phyloP scores from a whole-genome alignment of 352 stramenopile species.

The Aphanomyces stellatus region DNA sequence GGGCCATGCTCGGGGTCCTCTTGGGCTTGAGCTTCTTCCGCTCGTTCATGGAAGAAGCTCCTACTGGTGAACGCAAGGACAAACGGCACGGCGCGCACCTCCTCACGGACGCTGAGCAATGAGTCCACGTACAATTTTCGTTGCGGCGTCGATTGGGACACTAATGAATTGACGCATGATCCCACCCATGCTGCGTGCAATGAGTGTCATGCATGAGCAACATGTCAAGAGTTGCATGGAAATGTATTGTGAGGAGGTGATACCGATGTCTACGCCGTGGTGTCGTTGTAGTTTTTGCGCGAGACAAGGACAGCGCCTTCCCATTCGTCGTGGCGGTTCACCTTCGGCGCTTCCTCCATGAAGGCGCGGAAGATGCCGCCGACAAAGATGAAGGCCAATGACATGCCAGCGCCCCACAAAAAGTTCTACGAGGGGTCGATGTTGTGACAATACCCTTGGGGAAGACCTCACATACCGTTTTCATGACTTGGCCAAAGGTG shows the following conservation, averaged over 20 bases:
- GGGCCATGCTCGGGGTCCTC: neutral
- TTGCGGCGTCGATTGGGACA: too few relatives aligned
- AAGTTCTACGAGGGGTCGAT: constrained; percentile 40
- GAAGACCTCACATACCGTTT: neutral
- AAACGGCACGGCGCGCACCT: neutral
- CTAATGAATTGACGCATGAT: too few relatives aligned
- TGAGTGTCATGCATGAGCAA: too few relatives aligned
- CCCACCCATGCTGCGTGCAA: too few relatives aligned
- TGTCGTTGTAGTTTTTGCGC: too few relatives aligned
- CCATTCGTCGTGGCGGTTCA: neutral
- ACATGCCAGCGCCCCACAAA: constrained; percentile 69
- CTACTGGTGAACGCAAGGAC: neutral
- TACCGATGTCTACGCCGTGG: too few relatives aligned
- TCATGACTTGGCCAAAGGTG: constrained; percentile 17
- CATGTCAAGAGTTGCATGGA: too few relatives aligned
- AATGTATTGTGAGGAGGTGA: too few relatives aligned
- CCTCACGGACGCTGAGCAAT: too few relatives aligned
- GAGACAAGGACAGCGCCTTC: neutral
- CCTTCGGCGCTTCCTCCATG: constrained; percentile 6
- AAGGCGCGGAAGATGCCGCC: constrained; percentile 46
- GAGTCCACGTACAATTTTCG: too few relatives aligned
- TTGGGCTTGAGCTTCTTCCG: neutral
- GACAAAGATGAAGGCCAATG: constrained; percentile 58
- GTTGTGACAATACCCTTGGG: neutral
- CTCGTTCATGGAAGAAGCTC: neutral